Conservation (phyloP, 2,329 filamentous ascomycete species). For the Trichoderma sp. region DNA sequence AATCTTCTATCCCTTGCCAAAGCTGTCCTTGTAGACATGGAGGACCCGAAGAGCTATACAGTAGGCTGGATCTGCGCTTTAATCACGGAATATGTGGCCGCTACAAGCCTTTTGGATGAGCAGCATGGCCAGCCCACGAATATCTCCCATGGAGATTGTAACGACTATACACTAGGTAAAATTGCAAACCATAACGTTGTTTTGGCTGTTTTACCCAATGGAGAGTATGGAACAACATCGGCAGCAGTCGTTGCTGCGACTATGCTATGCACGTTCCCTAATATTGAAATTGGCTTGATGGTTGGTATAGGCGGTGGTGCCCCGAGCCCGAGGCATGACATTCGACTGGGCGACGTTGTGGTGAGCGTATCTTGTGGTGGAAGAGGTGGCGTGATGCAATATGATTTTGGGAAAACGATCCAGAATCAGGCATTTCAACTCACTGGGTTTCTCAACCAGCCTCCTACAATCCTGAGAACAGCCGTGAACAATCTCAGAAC, state of each 20-base stretch:
- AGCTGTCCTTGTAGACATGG: not conserved
- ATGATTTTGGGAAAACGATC: not conserved
- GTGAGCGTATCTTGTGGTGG: not conserved
- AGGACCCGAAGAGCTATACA: not conserved
- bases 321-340: not conserved
- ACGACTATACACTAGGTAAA: not conserved
- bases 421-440: not conserved
- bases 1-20: not conserved
- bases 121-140: not conserved
- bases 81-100: not conserved
- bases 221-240: not conserved
- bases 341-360: not conserved
- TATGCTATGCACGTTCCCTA: not conserved
- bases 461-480: no score
- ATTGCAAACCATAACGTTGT: not conserved
- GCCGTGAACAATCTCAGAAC: no score
- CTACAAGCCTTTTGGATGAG: not conserved
- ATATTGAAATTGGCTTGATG: not conserved
- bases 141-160: fast-evolving
- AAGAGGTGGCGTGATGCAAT: not conserved
- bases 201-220: not conserved
- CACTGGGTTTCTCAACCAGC: not conserved
- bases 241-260: fast-evolving
- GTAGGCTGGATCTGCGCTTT: not conserved
- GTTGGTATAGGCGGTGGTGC: not conserved